Evolutionary conservation across 352 stramenopile genomes (phyloP).

Genomic region (Labyrinthula sp.): DNA sequence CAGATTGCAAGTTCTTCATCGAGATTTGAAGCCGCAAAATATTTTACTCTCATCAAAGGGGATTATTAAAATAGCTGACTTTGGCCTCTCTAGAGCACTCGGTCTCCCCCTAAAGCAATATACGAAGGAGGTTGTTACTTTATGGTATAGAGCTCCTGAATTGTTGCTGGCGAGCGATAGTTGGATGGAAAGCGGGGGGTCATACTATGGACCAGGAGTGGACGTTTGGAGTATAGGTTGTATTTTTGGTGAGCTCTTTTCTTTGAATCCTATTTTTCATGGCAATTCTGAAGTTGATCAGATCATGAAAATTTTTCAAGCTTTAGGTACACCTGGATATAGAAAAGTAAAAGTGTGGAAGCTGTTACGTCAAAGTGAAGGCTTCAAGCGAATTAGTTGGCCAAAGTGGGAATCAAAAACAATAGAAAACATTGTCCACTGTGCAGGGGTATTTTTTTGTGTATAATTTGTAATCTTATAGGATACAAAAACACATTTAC

Average conservation of each 20-base stretch:
- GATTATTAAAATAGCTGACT: slow-evolving; percentile 42
- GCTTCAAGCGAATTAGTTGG: no score
- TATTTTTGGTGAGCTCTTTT: slow-evolving; percentile 69
- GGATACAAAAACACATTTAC: no score
- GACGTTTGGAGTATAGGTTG: slow-evolving; percentile 82
- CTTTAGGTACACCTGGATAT: slow-evolving; percentile 87
- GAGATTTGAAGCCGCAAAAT: slow-evolving; percentile 95
- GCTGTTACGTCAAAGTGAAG: no score
- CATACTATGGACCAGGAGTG: slow-evolving; percentile 62
- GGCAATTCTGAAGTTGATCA: slow-evolving; percentile 96
- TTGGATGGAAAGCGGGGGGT: no score
- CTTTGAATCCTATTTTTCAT: slow-evolving; percentile 45
- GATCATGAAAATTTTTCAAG: slow-evolving; percentile 90
- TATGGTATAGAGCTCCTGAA: slow-evolving; percentile 65
- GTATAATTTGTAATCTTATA: no score
- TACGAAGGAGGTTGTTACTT: slow-evolving; percentile 63
- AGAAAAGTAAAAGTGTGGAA: slow-evolving; percentile 18
- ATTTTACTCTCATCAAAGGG: slow-evolving; percentile 79
- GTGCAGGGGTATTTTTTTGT: no score
- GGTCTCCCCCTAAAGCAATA: slow-evolving; percentile 59
- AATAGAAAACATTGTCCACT: no score
- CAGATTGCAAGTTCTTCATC: slow-evolving; percentile 16
- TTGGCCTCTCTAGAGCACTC: slow-evolving; percentile 57
- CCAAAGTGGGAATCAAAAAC: no score
- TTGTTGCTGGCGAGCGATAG: slow-evolving; percentile 56